phyloP scores from a whole-genome alignment of 2,329 filamentous ascomycete genomes.

The Hypoxylon sp. region DNA sequence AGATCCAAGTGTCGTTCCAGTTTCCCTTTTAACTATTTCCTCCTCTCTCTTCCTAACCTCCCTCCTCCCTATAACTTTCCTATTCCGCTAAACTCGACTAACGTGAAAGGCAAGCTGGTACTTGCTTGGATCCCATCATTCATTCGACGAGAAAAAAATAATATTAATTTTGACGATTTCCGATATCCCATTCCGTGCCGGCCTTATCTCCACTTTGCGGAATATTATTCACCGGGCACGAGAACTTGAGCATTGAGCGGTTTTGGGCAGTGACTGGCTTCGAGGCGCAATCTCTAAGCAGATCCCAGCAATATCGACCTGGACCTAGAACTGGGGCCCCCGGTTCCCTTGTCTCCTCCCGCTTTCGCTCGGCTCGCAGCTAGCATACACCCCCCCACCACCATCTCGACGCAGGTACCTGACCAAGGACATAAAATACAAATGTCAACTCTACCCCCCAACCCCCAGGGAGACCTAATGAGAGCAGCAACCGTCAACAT shows the following conservation, averaged over 20 bases:
- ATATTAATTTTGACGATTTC: constrained; percentile 58
- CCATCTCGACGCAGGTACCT: constrained; percentile 62
- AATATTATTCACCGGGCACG: constrained; percentile 48
- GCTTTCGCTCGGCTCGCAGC: constrained; percentile 60
- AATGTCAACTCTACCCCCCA: constrained; percentile 78
- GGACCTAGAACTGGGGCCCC: constrained; percentile 56
- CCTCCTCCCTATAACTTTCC: constrained; percentile 53
- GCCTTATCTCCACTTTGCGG: constrained; percentile 48
- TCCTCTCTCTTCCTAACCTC: constrained; percentile 57
- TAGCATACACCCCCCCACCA: constrained; percentile 54
- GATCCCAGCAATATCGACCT: constrained; percentile 55
- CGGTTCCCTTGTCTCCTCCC: constrained; percentile 56
- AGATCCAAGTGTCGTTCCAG: constrained; percentile 67
- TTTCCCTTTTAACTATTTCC: constrained; percentile 59
- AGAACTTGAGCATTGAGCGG: constrained; percentile 51
- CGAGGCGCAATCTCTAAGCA: constrained; percentile 52
- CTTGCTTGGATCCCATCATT: constrained; percentile 71
- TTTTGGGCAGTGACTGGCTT: constrained; percentile 55
- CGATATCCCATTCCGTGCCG: constrained; percentile 44
- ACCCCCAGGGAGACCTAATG: constrained; percentile 66
- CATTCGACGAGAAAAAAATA: constrained; percentile 61
- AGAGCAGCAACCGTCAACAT: constrained; percentile 70
- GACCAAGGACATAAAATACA: constrained; percentile 62
- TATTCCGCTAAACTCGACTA: constrained; percentile 53
- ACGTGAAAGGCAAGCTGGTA: constrained; percentile 70